Base-by-base conservation (phyloP, 257 asterid genomes). In the Prunella vulgaris region DNA sequence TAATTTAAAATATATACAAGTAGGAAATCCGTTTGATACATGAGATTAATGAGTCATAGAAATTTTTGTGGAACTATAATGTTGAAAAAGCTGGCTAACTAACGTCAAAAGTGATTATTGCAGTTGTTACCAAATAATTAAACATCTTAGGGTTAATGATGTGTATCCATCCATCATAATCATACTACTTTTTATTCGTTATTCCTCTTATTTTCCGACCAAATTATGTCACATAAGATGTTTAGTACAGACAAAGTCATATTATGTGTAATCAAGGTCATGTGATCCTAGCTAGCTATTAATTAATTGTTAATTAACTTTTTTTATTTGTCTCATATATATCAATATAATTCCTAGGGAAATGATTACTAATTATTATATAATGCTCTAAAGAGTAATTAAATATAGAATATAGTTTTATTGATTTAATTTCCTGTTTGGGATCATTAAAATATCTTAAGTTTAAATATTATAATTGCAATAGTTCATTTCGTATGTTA, bases 201-300 rank as follows among this genome's bases (percentile, higher is more conserved):
- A 44, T 60, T 17, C 44, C 60, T 56, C 9, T 64, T 74, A 71
- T 81, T 71, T 48, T 75, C 87, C 80, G 92, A 88, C 95, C 78
- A 46, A 58, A 84, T 85, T 30, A 82, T 81, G 35, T 64, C 42
- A 62, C 57, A 78, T 28, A 72, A 65, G 77, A 32, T 53, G 65
- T 37, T 69, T 9, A 74, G 82, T 74, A 84, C 85, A 77, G 87
- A 82, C 85, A 84, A 59, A 48, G 48, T 40, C 44, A 51, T 35
- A 52, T 37, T 15, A 15, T 68, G 70, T 68, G 70, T 68, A 33
- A 68, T 28, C 33, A 63, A 73, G 67, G 69, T 73, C 70, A 69
- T 77, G 79, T 70, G 74, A 76, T 22, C 4, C 18, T 37, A 46
- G n/a, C n/a, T n/a, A n/a, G n/a, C n/a, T n/a, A n/a, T n/a, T n/a